Evolutionary conservation across 1,139 yeast species (phyloP), one percentile per base, ranked within the genome.

Genomic region (Dujonia santamariae): DNA sequence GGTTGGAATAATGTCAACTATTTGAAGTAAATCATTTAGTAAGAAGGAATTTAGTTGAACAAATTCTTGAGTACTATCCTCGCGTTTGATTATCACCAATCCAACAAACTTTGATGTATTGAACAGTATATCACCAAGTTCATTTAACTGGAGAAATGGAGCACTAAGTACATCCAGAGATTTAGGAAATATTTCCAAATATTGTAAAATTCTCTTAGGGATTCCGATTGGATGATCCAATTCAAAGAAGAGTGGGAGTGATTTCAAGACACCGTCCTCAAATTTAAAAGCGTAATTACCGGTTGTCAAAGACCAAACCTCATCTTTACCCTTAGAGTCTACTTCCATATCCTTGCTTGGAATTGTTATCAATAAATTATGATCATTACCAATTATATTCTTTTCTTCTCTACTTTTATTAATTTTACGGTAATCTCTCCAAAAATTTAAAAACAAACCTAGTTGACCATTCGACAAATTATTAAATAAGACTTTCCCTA

Each of bases 371-470:
- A 46, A 34, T 1, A 50, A 43, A 14, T 37, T 37, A 33, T 53
- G 49, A 3, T 34, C 39, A 3, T 46, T 42, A 1, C 56, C 56
- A 3, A 36, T 16, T 38, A 28, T n/a, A 37, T 14, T 7, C 21
- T 35, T n/a, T 8, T 27, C 28, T 13, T 29, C 38, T 14, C 36
- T 19, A 17, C 32, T 35, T 8, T 60, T 55, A 25, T 59, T 56
- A 13, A 64, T 40, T 35, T 38, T 53, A 19, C 68, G 46, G 31
- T 43, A 51, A 36, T 65, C 72, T 32, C 52, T 50, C 75, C 75
- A 69, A 37, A 51, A 67, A 7, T 54, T 53, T 8, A 65, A 42
- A 31, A 59, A 58, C 3, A 67, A 37, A 0, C 75, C 75, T 26
- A 69, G 45, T 34, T 53, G 49, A 9, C 48, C 47, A 2, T 34